These are phyloP conservation scores for Arthrobotrys pseudoclavata DNA, from an alignment of 2,329 filamentous ascomycete genomes.

Conservation along the genomic window DNA sequence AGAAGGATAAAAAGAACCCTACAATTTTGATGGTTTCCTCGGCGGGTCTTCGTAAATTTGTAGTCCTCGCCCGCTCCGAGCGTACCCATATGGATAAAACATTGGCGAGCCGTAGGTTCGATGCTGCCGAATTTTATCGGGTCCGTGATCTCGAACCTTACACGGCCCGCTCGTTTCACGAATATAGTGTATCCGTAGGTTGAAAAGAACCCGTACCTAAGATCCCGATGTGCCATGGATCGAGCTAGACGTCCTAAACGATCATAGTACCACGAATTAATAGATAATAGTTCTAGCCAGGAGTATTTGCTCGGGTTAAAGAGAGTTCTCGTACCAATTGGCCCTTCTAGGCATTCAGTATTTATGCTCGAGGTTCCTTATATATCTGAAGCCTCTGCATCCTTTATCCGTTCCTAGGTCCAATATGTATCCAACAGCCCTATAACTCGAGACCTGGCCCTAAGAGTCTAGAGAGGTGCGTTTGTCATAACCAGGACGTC, in stretches of 20 bases:
- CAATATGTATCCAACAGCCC: not conserved
- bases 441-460: not conserved
- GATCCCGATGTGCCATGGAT: not conserved
- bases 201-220: not conserved
- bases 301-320: not conserved
- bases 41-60: not conserved
- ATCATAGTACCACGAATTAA: not conserved
- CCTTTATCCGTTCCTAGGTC: not conserved
- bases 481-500: not conserved
- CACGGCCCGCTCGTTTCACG: not conserved
- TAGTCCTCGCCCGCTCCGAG: not conserved
- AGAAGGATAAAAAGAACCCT: not conserved
- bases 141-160: not conserved
- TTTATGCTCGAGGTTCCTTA: too few relatives aligned
- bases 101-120: not conserved
- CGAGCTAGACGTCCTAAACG: not conserved
- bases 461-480: not conserved
- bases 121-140: not conserved
- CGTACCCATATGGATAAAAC: not conserved
- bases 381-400: not conserved
- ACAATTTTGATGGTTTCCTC: not conserved
- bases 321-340: not conserved
- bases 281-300: not conserved
- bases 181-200: not conserved
- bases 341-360: not conserved